Conservation (phyloP, 108 stramenopile species). For the Stephanodiscus minutulus region DNA sequence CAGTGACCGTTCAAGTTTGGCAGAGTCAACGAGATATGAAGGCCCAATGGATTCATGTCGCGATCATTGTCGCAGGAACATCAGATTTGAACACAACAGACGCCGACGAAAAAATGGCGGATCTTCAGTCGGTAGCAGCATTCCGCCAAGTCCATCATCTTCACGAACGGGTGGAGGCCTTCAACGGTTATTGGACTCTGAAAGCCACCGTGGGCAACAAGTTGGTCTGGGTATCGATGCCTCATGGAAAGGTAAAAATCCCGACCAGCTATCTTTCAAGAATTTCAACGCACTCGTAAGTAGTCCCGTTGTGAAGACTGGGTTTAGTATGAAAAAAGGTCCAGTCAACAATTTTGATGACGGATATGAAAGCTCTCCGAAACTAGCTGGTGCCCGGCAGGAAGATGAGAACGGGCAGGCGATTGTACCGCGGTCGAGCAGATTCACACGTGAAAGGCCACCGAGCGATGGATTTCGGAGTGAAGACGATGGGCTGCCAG, state of each 20-base stretch:
- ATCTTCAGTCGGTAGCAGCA: not conserved
- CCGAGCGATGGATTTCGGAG: no score
- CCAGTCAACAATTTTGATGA: constrained; percentile 5
- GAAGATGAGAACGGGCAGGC: no score
- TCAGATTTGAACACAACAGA: not conserved
- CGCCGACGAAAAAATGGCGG: not conserved
- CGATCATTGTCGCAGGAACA: not conserved
- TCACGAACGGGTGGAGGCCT: not conserved
- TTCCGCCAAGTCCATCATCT: not conserved
- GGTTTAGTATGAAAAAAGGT: not conserved
- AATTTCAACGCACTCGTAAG: not conserved
- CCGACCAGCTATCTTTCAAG: not conserved
- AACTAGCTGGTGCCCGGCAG: not conserved
- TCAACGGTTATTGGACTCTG: not conserved
- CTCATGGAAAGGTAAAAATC: not conserved
- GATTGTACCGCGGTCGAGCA: no score
- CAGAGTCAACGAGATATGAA: not conserved
- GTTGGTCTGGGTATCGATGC: not conserved
- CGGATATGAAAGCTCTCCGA: not conserved
- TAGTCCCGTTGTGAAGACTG: constrained; percentile 3
- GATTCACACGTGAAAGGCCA: no score
- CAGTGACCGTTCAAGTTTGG: not conserved
- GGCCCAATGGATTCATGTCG: not conserved
- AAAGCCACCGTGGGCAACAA: not conserved
- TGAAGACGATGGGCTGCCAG: no score